These are phyloP conservation scores for Ascochyta fabae DNA, from an alignment of 2,329 filamentous ascomycete genomes.

Conservation along the genomic window DNA sequence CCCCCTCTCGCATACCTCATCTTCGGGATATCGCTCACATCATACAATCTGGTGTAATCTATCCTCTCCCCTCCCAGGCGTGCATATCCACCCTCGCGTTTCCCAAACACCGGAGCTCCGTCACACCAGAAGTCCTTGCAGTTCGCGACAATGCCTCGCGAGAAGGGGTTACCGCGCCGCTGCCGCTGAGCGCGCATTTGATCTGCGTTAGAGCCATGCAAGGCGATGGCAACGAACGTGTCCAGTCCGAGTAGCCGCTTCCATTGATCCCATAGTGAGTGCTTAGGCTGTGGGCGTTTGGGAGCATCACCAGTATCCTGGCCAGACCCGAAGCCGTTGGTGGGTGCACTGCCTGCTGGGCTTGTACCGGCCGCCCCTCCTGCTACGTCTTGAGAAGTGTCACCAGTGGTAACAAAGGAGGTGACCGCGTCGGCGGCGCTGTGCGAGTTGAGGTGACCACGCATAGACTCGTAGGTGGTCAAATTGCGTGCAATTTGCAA, in stretches of 20 bases:
- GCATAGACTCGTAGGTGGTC: slow-evolving; percentile 98
- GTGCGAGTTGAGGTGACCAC: slow-evolving; percentile 69
- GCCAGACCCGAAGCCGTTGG: slow-evolving; percentile 68
- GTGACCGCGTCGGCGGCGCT: slow-evolving; percentile 67
- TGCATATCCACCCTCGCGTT: slow-evolving; percentile 74
- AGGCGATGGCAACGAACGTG: slow-evolving; percentile 89
- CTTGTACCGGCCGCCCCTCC: slow-evolving; percentile 13
- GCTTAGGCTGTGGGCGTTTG: slow-evolving; percentile 58
- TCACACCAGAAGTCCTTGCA: slow-evolving; percentile 98
- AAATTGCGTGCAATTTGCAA: slow-evolving; percentile 90
- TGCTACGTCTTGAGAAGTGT: slow-evolving; percentile 64
- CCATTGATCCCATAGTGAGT: slow-evolving; percentile 78
- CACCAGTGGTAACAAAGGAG: slow-evolving; percentile 76
- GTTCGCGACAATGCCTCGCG: slow-evolving; percentile 80
- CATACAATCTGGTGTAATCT: slow-evolving; percentile 90
- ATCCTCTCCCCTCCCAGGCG: slow-evolving; percentile 79
- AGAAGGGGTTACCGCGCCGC: slow-evolving; percentile 79
- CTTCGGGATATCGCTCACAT: slow-evolving; percentile 84
- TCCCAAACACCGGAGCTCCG: slow-evolving; percentile 78
- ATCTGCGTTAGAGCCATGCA: slow-evolving; percentile 68
- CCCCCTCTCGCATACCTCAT: slow-evolving; percentile 62
- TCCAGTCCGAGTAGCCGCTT: slow-evolving; percentile 87
- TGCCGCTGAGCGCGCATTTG: slow-evolving; percentile 35
- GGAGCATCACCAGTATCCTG: slow-evolving; percentile 56
- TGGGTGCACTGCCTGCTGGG: slow-evolving; percentile 32